Conservation (phyloP, 306 rosid species). For the Rubus idaeus region DNA sequence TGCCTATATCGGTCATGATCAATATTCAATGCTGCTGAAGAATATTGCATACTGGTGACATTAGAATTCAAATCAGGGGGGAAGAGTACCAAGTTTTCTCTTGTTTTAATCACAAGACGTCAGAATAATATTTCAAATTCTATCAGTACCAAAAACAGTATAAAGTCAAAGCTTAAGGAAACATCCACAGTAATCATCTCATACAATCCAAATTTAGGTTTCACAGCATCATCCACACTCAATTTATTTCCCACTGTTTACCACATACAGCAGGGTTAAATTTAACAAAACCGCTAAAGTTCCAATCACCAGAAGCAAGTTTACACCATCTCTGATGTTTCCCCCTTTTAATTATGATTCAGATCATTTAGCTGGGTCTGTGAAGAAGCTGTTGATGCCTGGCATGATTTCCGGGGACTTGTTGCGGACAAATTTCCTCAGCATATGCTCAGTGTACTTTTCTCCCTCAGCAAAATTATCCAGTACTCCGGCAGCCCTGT, state of each 20-base stretch:
- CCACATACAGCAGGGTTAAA: constrained; percentile 24
- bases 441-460: constrained; percentile 62
- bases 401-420: constrained; percentile 78
- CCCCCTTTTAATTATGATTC: not conserved
- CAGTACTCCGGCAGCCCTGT: constrained; percentile 81
- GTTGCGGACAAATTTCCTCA: constrained; percentile 75
- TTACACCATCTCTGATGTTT: constrained; percentile 7
- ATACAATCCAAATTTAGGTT: constrained; percentile 12
- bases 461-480: constrained; percentile 82
- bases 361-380: constrained; percentile 57
- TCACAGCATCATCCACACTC: constrained; percentile 33
- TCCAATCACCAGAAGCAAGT: constrained; percentile 4
- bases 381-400: constrained; percentile 58
- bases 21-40: not conserved
- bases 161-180: not conserved
- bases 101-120: not conserved
- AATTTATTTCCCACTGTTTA: constrained; percentile 18
- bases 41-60: not conserved
- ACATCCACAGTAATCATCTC: not conserved
- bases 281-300: constrained; percentile 4
- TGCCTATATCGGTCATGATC: not conserved
- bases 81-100: not conserved
- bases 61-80: not conserved
- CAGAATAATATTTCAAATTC: not conserved
- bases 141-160: not conserved